Evolutionary conservation across 2,329 filamentous ascomycete genomes (phyloP), one percentile per base, ranked within the genome.

Genomic region (Trichoderma hamatum): DNA sequence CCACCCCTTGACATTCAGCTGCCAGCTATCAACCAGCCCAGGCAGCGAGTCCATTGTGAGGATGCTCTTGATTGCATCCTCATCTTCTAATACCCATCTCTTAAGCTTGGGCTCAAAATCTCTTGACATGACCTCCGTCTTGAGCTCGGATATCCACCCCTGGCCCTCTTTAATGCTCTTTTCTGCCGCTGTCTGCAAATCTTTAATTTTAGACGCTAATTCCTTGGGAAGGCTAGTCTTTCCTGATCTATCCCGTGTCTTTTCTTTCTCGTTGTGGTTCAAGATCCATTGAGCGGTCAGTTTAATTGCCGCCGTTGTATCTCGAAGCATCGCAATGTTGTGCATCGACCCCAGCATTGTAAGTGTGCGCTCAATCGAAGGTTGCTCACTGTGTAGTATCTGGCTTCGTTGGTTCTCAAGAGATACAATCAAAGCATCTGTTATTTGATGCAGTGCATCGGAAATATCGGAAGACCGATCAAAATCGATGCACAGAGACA

Each of bases 221-320:
- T 82, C 81, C 52, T 81, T 82, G 2, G 79, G 77, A 11, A 82
- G 72, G 13, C 75, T 76, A 58, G 76, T 81, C 70, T 78, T 78
- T 1, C 80, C 80, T 0, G 79, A 82, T 6, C 78, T 74, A 58
- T 82, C 80, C 5, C 79, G 75, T 55, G 80, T 79, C 69, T 79
- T 82, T 66, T 81, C 78, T 5, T 76, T 76, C n/a, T 81, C 79
- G 56, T 80, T 79, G 58, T 78, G 78, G 1, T 71, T 58, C 2
- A 79, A 67, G 3, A 82, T 74, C 77, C 82, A 81, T 32, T 77
- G 74, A 2, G 75, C 72, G 0, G 77, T 70, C 5, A 76, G 72
- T 51, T 75, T 76, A 14, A 76, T 73, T 3, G 81, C 82, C 2
- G 70, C 71, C 0, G 80, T 78, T 0, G 78, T 77, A 59, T 83